Percentiles rank a stretch among this genome's conserved stretches.
Conservation (phyloP, 192 early-diverging fungal genomes). For the Coemansia sp. region DNA sequence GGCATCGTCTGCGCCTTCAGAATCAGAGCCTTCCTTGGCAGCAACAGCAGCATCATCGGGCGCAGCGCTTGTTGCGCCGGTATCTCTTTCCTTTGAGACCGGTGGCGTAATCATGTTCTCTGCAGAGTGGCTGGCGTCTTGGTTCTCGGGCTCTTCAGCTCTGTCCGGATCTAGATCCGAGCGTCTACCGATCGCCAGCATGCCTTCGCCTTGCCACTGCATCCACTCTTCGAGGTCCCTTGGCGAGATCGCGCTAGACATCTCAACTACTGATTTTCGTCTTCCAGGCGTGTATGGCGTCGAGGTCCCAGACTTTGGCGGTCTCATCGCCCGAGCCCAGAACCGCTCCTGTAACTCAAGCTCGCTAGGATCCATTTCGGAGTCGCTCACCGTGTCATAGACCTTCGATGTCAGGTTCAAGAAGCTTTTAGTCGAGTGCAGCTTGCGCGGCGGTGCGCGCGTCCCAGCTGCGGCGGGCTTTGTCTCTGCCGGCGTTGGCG, state of each 20-base stretch:
- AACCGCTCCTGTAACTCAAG: constrained; percentile 37
- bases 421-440: constrained; percentile 23
- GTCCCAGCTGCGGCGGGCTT: constrained; percentile 8
- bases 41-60: not conserved
- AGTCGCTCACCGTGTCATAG: constrained; percentile 37
- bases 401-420: constrained; percentile 20
- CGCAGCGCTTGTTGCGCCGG: not conserved
- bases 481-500: not conserved
- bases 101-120: constrained; percentile 23
- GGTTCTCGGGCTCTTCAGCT: not conserved
- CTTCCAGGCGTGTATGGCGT: constrained; percentile 47
- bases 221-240: constrained; percentile 50
- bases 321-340: constrained; percentile 52
- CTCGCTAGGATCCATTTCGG: constrained; percentile 35
- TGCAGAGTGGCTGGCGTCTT: not conserved
- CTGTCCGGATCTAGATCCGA: not conserved
- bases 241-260: constrained; percentile 44
- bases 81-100: constrained; percentile 15
- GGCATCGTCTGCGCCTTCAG: not conserved
- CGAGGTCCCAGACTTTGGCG: constrained; percentile 32
- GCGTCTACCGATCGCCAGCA: not conserved
- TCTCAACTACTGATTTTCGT: constrained; percentile 38
- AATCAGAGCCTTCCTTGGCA: not conserved
- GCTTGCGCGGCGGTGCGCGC: constrained; percentile 22
- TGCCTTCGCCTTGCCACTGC: constrained; percentile 40